phyloP scores from a whole-genome alignment of 352 stramenopile species.

The Globisporangium megalacanthum region DNA sequence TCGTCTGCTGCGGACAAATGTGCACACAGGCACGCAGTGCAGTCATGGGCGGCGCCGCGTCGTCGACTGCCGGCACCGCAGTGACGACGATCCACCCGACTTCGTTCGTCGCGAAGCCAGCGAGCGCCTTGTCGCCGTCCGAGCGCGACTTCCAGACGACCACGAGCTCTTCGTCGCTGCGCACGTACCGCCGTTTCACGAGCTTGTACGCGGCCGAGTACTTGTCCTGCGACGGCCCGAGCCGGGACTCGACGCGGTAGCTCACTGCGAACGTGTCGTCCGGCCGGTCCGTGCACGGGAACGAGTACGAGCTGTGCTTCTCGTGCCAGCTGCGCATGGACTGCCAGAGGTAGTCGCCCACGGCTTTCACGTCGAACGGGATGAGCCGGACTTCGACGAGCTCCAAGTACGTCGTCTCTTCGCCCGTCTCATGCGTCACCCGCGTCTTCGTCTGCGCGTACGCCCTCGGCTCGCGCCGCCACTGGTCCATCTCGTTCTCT shows the following conservation, averaged over 20 bases:
- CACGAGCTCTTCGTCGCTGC: conserved; percentile 6
- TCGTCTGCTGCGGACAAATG: conserved; percentile 3
- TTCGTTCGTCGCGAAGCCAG: conserved; percentile 8
- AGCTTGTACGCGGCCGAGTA: conserved; percentile 13
- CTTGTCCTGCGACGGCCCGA: not conserved
- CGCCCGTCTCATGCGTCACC: not conserved
- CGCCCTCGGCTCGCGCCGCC: conserved; percentile 3
- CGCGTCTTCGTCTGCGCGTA: conserved; percentile 9
- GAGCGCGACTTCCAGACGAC: conserved; percentile 15
- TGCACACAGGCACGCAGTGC: conserved; percentile 10
- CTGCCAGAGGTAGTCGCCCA: conserved; percentile 14
- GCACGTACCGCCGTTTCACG: conserved; percentile 13
- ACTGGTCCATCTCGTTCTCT: conserved; percentile 5
- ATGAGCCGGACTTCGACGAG: conserved; percentile 13
- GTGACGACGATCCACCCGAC: conserved; percentile 11
- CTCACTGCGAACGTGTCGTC: conserved; percentile 12
- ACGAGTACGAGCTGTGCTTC: conserved; percentile 8
- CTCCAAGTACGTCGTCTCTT: conserved; percentile 8
- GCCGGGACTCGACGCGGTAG: conserved; percentile 5
- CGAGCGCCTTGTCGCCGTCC: conserved; percentile 7
- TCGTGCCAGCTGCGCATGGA: conserved; percentile 12
- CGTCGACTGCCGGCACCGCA: conserved; percentile 3
- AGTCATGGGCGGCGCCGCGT: conserved; percentile 1
- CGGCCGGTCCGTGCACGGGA: conserved; percentile 7
- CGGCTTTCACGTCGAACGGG: conserved; percentile 8